Evolutionary conservation across 768 basidiomycete species (phyloP).

Genomic region (Lactifluus volemus): DNA sequence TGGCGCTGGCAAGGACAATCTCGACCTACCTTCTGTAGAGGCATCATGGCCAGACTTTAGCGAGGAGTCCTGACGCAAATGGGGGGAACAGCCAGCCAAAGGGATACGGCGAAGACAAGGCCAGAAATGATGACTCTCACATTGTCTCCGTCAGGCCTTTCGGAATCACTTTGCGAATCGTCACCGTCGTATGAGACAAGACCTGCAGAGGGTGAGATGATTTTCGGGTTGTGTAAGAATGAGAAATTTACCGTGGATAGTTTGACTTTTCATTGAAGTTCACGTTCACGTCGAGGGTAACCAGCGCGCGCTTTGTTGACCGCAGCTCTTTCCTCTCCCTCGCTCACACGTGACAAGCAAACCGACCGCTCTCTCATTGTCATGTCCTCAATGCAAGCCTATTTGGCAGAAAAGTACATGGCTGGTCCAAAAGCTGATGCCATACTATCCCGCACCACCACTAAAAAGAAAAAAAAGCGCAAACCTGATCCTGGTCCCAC

Average conservation of each 20-base stretch:
- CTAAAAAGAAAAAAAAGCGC: slow-evolving; percentile 72
- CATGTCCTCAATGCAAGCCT: slow-evolving; percentile 51
- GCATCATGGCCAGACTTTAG: slow-evolving; percentile 14
- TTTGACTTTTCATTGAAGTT: not conserved
- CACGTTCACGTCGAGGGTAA: not conserved
- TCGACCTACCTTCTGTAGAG: slow-evolving; percentile 13
- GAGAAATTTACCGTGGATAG: slow-evolving; percentile 3
- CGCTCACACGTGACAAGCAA: slow-evolving; percentile 1
- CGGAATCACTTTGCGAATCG: slow-evolving; percentile 20
- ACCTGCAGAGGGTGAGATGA: not conserved
- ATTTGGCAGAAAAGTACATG: slow-evolving; percentile 92
- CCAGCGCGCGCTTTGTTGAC: too few relatives aligned
- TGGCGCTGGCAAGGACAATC: not conserved
- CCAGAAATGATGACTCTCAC: slow-evolving; percentile 21
- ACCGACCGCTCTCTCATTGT: not conserved
- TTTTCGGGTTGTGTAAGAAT: not conserved
- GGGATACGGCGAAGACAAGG: slow-evolving; percentile 19
- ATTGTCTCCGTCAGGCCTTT: slow-evolving; percentile 14
- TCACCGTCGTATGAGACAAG: slow-evolving; percentile 20
- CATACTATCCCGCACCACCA: slow-evolving; percentile 61
- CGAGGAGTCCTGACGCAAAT: slow-evolving; percentile 19
- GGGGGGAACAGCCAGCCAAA: slow-evolving; percentile 18
- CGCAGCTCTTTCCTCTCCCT: not conserved
- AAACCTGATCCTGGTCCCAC: slow-evolving; percentile 36
- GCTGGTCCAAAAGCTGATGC: slow-evolving; percentile 94